These are phyloP conservation scores for Populus tremula DNA, from an alignment of 345 rosid species.

Conservation along the genomic window DNA sequence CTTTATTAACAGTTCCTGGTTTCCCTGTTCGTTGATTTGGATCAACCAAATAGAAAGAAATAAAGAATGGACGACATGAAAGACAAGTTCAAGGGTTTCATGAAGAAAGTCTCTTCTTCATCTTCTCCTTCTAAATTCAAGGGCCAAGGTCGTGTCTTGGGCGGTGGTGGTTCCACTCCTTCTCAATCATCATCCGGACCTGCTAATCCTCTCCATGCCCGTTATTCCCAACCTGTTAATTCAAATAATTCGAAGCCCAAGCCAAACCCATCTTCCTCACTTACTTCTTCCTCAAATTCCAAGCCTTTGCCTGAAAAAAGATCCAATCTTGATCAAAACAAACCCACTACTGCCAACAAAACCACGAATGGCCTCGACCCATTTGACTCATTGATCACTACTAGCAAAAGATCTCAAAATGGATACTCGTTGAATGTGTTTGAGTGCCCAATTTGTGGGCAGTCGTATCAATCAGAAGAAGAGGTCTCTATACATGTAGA, in stretches of 20 bases:
- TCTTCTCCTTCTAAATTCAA: conserved; percentile 73
- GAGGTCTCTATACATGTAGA: conserved; percentile 82
- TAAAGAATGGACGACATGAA: conserved; percentile 73
- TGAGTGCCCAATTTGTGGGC: conserved; percentile 77
- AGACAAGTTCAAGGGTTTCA: conserved; percentile 81
- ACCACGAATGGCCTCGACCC: conserved; percentile 62
- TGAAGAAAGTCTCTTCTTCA: conserved; percentile 70
- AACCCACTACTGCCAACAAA: conserved; percentile 23
- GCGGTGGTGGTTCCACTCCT: conserved; percentile 22
- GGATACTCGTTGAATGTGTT: conserved; percentile 67
- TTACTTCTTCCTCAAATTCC: conserved; percentile 25
- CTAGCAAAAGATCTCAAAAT: conserved; percentile 68
- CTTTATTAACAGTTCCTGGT: no score
- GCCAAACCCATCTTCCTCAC: conserved; percentile 28
- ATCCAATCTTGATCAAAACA: conserved; percentile 30
- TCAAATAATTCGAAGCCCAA: conserved; percentile 17
- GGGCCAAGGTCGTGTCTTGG: conserved; percentile 80
- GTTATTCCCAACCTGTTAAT: conserved; percentile 40
- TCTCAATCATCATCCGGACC: conserved; percentile 57
- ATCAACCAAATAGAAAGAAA: not conserved
- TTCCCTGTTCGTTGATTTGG: not conserved
- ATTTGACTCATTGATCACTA: conserved; percentile 62
- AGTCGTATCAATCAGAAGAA: conserved; percentile 54
- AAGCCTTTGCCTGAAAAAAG: conserved; percentile 41
- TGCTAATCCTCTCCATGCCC: conserved; percentile 41